Base-by-base conservation (phyloP, 2,329 filamentous ascomycete species). In the Fonsecaea pedrosoi region DNA sequence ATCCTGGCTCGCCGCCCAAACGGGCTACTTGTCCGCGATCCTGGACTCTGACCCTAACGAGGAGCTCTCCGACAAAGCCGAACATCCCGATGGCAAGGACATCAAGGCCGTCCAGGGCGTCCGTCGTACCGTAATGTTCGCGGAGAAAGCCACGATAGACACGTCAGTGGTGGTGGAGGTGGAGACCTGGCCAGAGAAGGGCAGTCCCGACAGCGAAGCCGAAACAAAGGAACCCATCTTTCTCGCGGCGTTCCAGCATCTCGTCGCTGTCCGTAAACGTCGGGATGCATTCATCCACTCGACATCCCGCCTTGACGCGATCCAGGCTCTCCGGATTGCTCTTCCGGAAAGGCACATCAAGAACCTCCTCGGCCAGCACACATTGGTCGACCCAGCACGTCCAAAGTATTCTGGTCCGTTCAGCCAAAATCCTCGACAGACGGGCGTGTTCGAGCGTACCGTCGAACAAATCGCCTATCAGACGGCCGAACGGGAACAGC, bases 201-300 rank as follows among this genome's bases (percentile, higher is more conserved):
- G 9, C 70, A 71, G 58, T 34, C 57, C 62, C 10, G 25, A 56
- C 73, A 80, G 84, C 63, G 81, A 84, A 78, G 78, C 89, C 75
- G 65, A 68, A 35, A 30, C 48, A 2, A 70, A 68, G n/a, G 91
- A 95, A 74, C 89, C 90, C 3, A 91, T 94, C 4, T 97, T 97
- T 45, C 79, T 94, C 93, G 80, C 90, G 91, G 92, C 92, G 9
- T 97, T 97, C 77, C 89, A 92, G 72, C 88, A 90, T 75, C 86
- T 92, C 71, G 82, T 89, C 54, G 85, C 91, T 66, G 86, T 87
- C 37, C 87, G 87, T 13, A 87, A 87, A 64, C 83, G 84, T 61
- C 82, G 84, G 18, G 95, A 98, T 77, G 88, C 90, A 9, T 97
- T 97, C 76, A 86, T 96, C 62, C 91, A 96, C 77, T 90, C 92